These are phyloP conservation scores for Lachancea thermotolerans DNA, from an alignment of 805 yeast species.

Conservation along the genomic window DNA sequence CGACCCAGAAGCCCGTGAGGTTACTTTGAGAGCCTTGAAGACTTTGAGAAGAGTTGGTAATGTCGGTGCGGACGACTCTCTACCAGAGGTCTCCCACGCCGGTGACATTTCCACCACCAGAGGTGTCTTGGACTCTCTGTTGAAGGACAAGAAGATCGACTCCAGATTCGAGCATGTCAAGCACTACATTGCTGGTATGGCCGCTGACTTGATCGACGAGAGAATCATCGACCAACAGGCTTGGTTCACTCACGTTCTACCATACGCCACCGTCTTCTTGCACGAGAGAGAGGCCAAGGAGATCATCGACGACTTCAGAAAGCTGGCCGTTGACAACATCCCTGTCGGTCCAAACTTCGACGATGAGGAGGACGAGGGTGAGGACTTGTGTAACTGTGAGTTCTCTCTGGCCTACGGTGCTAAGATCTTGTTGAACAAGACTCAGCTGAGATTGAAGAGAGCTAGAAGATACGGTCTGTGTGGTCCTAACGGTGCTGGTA, in stretches of 20 bases:
- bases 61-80: conserved; percentile 78
- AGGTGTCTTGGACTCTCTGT: conserved; percentile 68
- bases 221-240: conserved; percentile 87
- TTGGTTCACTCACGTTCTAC: conserved; percentile 85
- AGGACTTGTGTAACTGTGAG: conserved; percentile 99
- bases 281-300: conserved; percentile 90
- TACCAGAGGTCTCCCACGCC: conserved; percentile 98
- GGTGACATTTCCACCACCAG: conserved; percentile 92
- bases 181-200: conserved; percentile 87
- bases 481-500: conserved; percentile 99
- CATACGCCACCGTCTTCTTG: conserved; percentile 92
- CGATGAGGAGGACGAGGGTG: conserved; percentile 98
- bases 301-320: conserved; percentile 89
- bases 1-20: conserved; percentile 99
- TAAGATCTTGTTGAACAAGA: conserved; percentile 98
- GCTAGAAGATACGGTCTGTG: conserved; percentile 98
- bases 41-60: conserved; percentile 99
- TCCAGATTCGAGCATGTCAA: conserved; percentile 73
- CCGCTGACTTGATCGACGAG: conserved; percentile 98
- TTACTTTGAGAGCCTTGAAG: conserved; percentile 92
- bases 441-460: conserved; percentile 97
- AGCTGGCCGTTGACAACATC: conserved; percentile 94
- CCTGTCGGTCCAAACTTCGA: conserved; percentile 94
- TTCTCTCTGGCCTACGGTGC: conserved; percentile 99
- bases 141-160: conserved; percentile 60